Evolutionary conservation across 2,329 filamentous ascomycete species (phyloP).

Genomic region (Leptographium procerum): DNA sequence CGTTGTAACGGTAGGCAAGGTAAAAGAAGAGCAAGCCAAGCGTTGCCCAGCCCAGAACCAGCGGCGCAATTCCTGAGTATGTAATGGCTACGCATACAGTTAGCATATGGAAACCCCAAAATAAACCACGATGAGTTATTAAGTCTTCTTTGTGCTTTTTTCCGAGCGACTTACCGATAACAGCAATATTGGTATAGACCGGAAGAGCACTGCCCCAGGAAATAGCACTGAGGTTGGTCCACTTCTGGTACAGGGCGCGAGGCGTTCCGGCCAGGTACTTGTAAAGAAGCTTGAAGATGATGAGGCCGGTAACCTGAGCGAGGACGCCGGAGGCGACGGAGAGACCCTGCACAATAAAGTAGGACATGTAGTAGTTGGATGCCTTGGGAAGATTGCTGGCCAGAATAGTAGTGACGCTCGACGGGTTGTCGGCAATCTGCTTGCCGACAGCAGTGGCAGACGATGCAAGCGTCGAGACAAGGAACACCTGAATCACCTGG

Average conservation of each 20-base stretch:
- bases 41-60: conserved; percentile 74
- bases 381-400: conserved; percentile 66
- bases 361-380: conserved; percentile 91
- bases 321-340: conserved; percentile 65
- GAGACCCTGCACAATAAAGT: conserved; percentile 87
- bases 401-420: conserved; percentile 50
- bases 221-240: conserved; percentile 60
- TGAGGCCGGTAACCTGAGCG: conserved; percentile 58
- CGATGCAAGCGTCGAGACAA: conserved; percentile 71
- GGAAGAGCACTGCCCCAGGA: conserved; percentile 80
- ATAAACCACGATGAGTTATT: no score
- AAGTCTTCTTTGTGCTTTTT: no score
- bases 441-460: conserved; percentile 61
- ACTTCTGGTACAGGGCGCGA: conserved; percentile 66
- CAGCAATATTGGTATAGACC: conserved; percentile 67
- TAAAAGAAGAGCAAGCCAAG: conserved; percentile 73
- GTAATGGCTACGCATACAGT: conserved; percentile 45
- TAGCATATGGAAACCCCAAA: conserved; percentile 8
- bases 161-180: conserved; percentile 54
- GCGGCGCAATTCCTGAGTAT: conserved; percentile 73
- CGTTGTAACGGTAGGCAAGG: conserved; percentile 75
- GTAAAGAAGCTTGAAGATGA: conserved; percentile 64
- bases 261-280: conserved; percentile 67
- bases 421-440: conserved; percentile 52
- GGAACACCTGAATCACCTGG: conserved; percentile 77